phyloP scores from a whole-genome alignment of 2,329 filamentous ascomycete genomes.

The Colletotrichum sp. region DNA sequence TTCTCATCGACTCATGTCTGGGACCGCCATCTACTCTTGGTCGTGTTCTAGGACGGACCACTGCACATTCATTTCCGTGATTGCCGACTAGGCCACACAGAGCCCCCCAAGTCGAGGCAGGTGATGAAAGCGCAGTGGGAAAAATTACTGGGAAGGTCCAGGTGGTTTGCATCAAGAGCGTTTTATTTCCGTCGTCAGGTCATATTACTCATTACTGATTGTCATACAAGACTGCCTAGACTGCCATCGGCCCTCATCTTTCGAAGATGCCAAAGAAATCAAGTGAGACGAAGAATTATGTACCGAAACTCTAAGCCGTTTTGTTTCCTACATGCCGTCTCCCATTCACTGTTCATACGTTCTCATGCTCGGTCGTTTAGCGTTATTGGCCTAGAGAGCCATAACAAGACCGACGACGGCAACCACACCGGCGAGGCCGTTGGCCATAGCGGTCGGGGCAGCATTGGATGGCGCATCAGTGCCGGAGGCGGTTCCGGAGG shows the following conservation, averaged over 20 bases:
- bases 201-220: background rate
- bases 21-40: background rate
- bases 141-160: background rate
- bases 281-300: background rate
- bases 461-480: slow-evolving; percentile 5
- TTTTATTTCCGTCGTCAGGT: background rate
- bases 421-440: background rate
- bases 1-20: background rate
- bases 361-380: background rate
- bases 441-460: background rate
- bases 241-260: background rate
- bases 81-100: background rate
- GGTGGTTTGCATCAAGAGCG: background rate
- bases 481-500: background rate
- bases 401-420: slow-evolving; percentile 6
- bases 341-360: background rate
- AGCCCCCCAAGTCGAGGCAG: background rate
- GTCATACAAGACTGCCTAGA: background rate
- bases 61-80: background rate
- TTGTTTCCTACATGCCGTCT: background rate
- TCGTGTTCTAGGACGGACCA: background rate
- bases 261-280: background rate
- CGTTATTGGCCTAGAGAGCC: background rate
- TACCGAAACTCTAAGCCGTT: background rate
- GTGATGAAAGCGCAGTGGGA: background rate